Base-by-base conservation (phyloP, 2,329 filamentous ascomycete species). In the Nothophoma quercina region DNA sequence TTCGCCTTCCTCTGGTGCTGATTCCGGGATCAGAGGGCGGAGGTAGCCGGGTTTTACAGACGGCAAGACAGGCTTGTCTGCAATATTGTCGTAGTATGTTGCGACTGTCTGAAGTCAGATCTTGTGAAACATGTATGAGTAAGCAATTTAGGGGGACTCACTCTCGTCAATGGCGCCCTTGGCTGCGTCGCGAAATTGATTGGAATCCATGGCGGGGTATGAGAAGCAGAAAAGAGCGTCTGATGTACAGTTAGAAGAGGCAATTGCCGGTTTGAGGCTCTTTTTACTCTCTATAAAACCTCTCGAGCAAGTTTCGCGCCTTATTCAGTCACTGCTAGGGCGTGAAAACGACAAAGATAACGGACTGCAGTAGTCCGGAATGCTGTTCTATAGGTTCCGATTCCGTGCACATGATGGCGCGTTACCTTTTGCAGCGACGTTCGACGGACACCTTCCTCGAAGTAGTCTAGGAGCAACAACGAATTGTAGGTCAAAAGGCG, bases 21-120 rank as follows among this genome's bases (percentile, higher is more conserved):
- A 80, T 30, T 76, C 67, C 2, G 93, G 93, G 18, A 98, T 85
- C 6, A 95, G 83, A 36, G 89, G 87, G 39, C 86, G 85, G 8
- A 98, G 85, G 72, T 96, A 98, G 49, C 93, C 93, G 0, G 93
- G 93, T 53, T 88, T 79, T 41, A 97, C 88, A 45, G 84, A 84
- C 10, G 93, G 88, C 7, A 96, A 79, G 29, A 96, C 92, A 36
- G 85, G 85, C 15, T 86, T 85, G 2, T 84, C 79, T 41, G 85
- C 79, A 47, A 97, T 81, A 18, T 81, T 89, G 57, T 93, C 86
- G 70, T 95, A 93, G 79, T 97, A 96, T 46, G 86, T 81, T 68
- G 91, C 86, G 68, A 97, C 91, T 95, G 66, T 10, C 32, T 2
- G 16, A 2, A 15, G 29, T 51, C 34, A 51, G 35, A 2, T 12